phyloP scores from a whole-genome alignment of 192 early-diverging fungal species.

The Backusella luteola region DNA sequence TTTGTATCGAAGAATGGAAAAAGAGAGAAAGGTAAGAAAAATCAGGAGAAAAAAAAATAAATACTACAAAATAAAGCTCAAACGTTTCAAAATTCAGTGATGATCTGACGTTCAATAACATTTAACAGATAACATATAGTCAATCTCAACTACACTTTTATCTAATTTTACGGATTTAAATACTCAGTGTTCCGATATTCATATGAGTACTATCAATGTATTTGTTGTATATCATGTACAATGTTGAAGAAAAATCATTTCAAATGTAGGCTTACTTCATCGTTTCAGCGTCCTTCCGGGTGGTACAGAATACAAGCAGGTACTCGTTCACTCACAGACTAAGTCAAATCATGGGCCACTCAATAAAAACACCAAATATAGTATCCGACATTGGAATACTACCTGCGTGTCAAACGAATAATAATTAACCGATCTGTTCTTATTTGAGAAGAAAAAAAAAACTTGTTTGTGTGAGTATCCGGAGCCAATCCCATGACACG shows the following conservation, averaged over 20 bases:
- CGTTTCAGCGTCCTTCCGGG: background rate
- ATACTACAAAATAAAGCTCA: slow-evolving; percentile 4
- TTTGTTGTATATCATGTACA: background rate
- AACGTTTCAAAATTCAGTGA: slow-evolving; percentile 1
- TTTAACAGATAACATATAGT: background rate
- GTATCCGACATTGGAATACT: background rate
- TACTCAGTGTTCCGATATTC: background rate
- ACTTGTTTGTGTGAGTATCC: background rate
- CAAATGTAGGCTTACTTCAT: background rate
- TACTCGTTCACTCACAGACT: background rate
- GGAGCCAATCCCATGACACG: background rate
- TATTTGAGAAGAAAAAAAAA: slow-evolving; percentile 3
- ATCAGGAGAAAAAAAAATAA: slow-evolving; percentile 1
- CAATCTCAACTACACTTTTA: background rate
- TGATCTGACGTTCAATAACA: background rate
- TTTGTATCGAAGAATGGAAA: slow-evolving; percentile 4
- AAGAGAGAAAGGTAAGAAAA: slow-evolving; percentile 3
- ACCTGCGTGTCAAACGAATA: slow-evolving; percentile 3
- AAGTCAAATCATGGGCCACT: background rate
- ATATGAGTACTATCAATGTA: background rate
- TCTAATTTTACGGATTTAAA: background rate
- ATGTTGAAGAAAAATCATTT: background rate
- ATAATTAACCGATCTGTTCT: slow-evolving; percentile 4
- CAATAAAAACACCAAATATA: background rate
- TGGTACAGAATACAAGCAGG: background rate